Percentiles rank a stretch among this genome's conserved stretches.
phyloP scores from a whole-genome alignment of 495 filamentous ascomycete genomes.

The Aspergillus saccharolyticus region DNA sequence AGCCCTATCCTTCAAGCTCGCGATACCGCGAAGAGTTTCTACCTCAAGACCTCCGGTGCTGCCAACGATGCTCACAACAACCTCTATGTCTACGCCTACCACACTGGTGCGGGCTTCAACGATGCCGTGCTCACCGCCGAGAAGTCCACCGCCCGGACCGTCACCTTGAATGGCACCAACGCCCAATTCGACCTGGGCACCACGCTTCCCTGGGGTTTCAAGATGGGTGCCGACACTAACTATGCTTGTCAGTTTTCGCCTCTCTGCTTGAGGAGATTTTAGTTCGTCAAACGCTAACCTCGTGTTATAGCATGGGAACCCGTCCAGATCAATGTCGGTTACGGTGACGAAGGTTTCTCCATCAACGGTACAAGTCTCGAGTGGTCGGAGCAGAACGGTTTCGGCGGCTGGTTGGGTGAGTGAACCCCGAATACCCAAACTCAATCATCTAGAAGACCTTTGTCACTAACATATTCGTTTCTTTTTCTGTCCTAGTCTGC shows the following conservation, averaged over 20 bases:
- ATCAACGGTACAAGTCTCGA: constrained; percentile 33
- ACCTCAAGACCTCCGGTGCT: constrained; percentile 39
- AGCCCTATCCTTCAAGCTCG: constrained; percentile 14
- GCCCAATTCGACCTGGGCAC: constrained; percentile 33
- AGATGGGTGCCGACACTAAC: constrained; percentile 23
- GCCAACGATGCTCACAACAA: constrained; percentile 30
- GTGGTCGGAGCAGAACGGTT: constrained; percentile 33
- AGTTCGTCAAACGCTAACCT: no score
- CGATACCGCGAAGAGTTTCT: constrained; percentile 28
- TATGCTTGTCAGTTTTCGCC: constrained; percentile 25
- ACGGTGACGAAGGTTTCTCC: constrained; percentile 34
- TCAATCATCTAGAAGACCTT: background rate
- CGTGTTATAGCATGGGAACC: constrained; percentile 34
- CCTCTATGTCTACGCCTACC: constrained; percentile 45
- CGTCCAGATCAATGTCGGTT: constrained; percentile 39
- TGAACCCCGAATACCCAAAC: constrained; percentile 8
- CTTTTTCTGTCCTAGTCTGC: constrained; percentile 39
- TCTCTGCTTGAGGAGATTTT: no score
- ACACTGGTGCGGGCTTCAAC: constrained; percentile 44
- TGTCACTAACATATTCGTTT: constrained; percentile 4
- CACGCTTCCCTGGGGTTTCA: constrained; percentile 36
- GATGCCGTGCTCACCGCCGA: constrained; percentile 38
- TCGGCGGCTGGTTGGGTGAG: constrained; percentile 52
- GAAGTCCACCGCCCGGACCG: constrained; percentile 20
- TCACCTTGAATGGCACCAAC: constrained; percentile 41